phyloP scores from a whole-genome alignment of 305 asterid genomes.

The Lippia alba region DNA sequence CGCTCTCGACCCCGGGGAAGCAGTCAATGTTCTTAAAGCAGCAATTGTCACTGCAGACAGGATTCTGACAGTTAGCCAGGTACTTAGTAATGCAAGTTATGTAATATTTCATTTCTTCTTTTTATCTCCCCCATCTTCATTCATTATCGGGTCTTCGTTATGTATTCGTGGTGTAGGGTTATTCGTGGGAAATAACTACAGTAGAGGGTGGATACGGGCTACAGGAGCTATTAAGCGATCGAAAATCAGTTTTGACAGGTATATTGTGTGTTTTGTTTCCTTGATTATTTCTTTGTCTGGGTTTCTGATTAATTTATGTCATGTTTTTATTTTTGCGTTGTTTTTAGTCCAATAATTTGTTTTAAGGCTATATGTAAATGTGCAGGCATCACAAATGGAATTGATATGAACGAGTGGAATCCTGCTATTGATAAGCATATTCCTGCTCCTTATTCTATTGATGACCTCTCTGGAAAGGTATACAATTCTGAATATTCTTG shows the following conservation, averaged over 20 bases:
- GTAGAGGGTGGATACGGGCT: conserved; percentile 95
- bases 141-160: neutral
- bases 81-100: conserved; percentile 26
- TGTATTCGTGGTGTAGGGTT: conserved; percentile 73
- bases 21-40: conserved; percentile 87
- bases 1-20: conserved; percentile 97
- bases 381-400: conserved; percentile 94
- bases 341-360: too few relatives aligned
- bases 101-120: neutral
- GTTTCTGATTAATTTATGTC: conserved; percentile 12
- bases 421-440: conserved; percentile 76
- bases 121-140: neutral
- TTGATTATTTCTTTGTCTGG: neutral
- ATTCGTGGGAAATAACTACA: conserved; percentile 92
- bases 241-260: conserved; percentile 81
- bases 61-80: conserved; percentile 95
- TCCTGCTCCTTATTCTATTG: conserved; percentile 63
- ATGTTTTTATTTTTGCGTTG: neutral
- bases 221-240: conserved; percentile 67
- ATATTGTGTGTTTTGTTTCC: conserved; percentile 11
- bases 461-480: conserved; percentile 93
- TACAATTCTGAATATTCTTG: conserved; percentile 18
- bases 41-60: conserved; percentile 94
- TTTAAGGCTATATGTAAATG: conserved; percentile 10
- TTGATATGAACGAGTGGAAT: conserved; percentile 81